Percentiles rank a stretch among this genome's conserved stretches.
Evolutionary conservation across 495 filamentous ascomycete species (phyloP).

Genomic region (Xylaria nigripes): DNA sequence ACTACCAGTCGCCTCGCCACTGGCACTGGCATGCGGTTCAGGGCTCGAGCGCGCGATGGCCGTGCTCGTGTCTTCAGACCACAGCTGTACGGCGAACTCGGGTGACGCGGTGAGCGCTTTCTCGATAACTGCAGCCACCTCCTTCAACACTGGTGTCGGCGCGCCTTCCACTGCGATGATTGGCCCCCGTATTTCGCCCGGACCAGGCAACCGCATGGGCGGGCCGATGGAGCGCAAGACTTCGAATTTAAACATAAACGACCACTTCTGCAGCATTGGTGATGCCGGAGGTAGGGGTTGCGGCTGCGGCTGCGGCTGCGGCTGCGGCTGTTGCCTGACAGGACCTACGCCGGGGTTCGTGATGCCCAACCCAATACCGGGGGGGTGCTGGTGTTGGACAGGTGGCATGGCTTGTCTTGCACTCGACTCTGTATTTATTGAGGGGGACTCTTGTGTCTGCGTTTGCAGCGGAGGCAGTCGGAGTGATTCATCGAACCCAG

Average conservation of each 20-base stretch:
- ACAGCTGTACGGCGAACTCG: constrained; percentile 51
- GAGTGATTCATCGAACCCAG: constrained; percentile 36
- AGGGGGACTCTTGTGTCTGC: constrained; percentile 21
- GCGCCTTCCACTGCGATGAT: constrained; percentile 78
- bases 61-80: constrained; percentile 32
- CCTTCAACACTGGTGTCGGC: constrained; percentile 43
- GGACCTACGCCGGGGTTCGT: constrained; percentile 12
- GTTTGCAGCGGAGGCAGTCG: constrained; percentile 56
- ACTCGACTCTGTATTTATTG: constrained; percentile 9
- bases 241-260: constrained; percentile 21
- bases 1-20: constrained; percentile 7
- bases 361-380: constrained; percentile 12
- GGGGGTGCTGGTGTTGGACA: background rate
- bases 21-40: constrained; percentile 19
- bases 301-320: constrained; percentile 11
- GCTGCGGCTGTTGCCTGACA: constrained; percentile 9
- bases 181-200: constrained; percentile 53
- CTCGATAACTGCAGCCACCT: constrained; percentile 54
- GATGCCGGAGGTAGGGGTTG: constrained; percentile 1
- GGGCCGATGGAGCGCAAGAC: constrained; percentile 33
- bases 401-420: constrained; percentile 5
- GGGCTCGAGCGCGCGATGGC: constrained; percentile 16
- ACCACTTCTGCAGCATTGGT: constrained; percentile 12
- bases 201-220: constrained; percentile 39
- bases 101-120: constrained; percentile 47